Conservation (phyloP, 2,329 filamentous ascomycete genomes). For the Rosellinia necatrix region DNA sequence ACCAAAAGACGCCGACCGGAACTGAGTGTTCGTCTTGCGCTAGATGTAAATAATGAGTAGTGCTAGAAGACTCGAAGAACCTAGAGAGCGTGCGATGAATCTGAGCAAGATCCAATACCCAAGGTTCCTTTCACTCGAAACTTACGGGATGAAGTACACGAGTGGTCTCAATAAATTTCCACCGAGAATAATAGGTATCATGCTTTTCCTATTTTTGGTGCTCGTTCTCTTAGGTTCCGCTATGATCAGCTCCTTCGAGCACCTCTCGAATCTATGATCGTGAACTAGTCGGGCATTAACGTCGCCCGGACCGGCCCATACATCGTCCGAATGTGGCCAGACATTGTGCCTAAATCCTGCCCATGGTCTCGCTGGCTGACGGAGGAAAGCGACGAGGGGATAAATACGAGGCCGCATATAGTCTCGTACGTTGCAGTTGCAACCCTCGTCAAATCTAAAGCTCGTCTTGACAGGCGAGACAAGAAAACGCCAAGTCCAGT, state of each 20-base stretch:
- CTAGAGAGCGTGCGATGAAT: neutral
- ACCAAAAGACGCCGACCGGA: neutral
- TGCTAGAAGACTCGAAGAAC: neutral
- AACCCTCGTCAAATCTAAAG: constrained; percentile 4
- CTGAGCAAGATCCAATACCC: constrained; percentile 22
- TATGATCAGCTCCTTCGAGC: neutral
- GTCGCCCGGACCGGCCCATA: neutral
- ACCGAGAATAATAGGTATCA: neutral
- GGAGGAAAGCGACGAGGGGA: neutral
- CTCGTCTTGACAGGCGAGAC: neutral
- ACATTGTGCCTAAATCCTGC: constrained; percentile 12
- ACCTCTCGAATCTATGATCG: neutral
- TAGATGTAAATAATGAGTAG: neutral
- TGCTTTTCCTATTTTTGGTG: neutral
- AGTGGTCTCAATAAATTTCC: neutral
- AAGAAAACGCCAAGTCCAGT: neutral
- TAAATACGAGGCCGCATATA: neutral
- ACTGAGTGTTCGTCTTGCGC: neutral
- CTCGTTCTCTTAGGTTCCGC: neutral
- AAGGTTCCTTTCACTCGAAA: neutral
- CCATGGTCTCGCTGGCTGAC: neutral
- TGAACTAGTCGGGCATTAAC: neutral
- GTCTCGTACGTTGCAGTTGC: neutral
- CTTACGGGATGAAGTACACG: constrained; percentile 3
- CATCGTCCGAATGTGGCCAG: neutral